Evolutionary conservation across 208 protist species (phyloP), one percentile per base, ranked within the genome.

Genomic region (Leishmania martiniquensis): DNA sequence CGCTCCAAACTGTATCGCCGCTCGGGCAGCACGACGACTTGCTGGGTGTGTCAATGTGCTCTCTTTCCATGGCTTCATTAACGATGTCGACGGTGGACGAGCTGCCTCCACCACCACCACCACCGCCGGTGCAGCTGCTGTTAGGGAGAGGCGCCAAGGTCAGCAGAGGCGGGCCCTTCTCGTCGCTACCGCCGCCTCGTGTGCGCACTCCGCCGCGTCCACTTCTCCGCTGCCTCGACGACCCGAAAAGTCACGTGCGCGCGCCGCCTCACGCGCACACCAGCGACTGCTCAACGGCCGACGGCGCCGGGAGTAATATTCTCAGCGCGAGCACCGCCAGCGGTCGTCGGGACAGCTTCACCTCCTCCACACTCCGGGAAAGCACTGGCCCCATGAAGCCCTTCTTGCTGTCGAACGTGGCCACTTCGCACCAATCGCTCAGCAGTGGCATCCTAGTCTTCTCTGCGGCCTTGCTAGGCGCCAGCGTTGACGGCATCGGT

Each of bases 101-200:
- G 10, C 32, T 62, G 37, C 78, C 78, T 3, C 78, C 78, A 17
- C 78, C 78, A 12, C 54, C 72, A 0, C 72, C 78, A 1, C 37
- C 57, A 20, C 78, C 78, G 20, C 72, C 67, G 10, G 49, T 68
- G 72, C 78, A 71, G 72, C 57, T 75, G 34, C 49, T 57, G 25
- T 34, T 78, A 10, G 66, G 71, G n/a, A n/a, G 44, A 44, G 39
- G n/a, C 13, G n/a, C 1, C 3, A 42, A 59, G 25, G 51, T 4
- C 22, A 34, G 25, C 20, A 52, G 62, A 39, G 37, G 52, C 20
- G 12, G 25, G 22, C 60, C n/a, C n/a, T n/a, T n/a, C n/a, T n/a
- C 70, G 34, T 51, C 37, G 51, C 69, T 1, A 34, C 77, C 2
- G 49, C 51, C 68, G 2, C 55, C 15, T 49, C 76, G 34, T 4